Conservation (phyloP, 2,329 filamentous ascomycete genomes). For the Hypoxylon sp. region DNA sequence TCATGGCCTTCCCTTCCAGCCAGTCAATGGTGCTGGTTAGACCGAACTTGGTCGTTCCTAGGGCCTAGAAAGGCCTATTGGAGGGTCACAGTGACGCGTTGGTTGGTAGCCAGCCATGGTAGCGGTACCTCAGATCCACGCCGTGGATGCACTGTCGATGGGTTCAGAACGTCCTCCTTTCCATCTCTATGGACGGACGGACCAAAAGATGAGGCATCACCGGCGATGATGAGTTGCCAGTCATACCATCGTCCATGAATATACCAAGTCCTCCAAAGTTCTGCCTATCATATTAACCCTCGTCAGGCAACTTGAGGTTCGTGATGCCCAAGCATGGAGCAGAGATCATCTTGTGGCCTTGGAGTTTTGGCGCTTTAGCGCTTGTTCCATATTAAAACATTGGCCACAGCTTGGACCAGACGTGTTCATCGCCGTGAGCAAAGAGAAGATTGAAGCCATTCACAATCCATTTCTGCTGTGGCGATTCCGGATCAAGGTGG, state of each 20-base stretch:
- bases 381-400: slow-evolving; percentile 13
- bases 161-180: slow-evolving; percentile 13
- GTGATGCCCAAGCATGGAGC: too few relatives aligned
- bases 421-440: not conserved
- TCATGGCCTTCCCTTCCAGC: slow-evolving; percentile 17
- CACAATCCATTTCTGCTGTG: not conserved
- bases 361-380: not conserved
- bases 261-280: not conserved
- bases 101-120: slow-evolving; percentile 12
- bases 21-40: slow-evolving; percentile 18
- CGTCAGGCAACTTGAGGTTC: too few relatives aligned
- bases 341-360: slow-evolving; percentile 1
- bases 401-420: slow-evolving; percentile 1
- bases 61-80: slow-evolving; percentile 15
- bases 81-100: slow-evolving; percentile 24
- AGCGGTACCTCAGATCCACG: slow-evolving; percentile 18
- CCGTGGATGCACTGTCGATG: too few relatives aligned
- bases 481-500: too few relatives aligned
- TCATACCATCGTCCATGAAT: slow-evolving; percentile 4
- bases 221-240: too few relatives aligned
- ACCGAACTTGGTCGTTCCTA: slow-evolving; percentile 27
- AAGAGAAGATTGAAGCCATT: not conserved
- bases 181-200: not conserved
- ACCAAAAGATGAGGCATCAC: too few relatives aligned
- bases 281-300: too few relatives aligned